Evolutionary conservation across 768 basidiomycete genomes (phyloP).

Genomic region (Phaeotremella skinneri): DNA sequence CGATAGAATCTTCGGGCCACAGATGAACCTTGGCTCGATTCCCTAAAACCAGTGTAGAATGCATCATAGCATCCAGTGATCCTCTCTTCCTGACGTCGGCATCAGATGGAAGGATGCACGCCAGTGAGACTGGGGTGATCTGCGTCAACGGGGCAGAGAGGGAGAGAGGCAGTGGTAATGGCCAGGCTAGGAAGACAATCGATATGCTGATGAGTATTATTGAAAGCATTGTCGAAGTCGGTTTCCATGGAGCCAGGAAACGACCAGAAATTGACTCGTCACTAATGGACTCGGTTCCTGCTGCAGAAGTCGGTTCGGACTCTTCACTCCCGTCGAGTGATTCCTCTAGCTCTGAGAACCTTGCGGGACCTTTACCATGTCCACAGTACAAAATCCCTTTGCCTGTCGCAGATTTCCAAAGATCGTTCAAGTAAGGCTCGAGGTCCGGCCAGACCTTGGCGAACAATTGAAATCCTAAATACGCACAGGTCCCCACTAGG

Average conservation of each 20-base stretch:
- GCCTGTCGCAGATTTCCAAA: background rate
- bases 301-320: background rate
- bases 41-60: conserved; percentile 1
- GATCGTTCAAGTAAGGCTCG: background rate
- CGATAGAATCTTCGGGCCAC: conserved; percentile 17
- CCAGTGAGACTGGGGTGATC: conserved; percentile 15
- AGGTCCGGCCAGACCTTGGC: background rate
- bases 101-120: conserved; percentile 12
- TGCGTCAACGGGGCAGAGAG: conserved; percentile 3
- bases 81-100: too few relatives aligned
- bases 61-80: conserved; percentile 2
- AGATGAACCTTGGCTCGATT: conserved; percentile 17
- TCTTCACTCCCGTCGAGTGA: background rate
- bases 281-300: background rate
- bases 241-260: background rate
- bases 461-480: conserved; percentile 1
- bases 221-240: background rate
- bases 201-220: background rate
- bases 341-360: background rate
- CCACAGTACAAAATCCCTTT: background rate
- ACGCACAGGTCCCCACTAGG: conserved; percentile 10
- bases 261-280: background rate
- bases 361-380: background rate
- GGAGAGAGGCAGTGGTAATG: background rate
- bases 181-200: background rate